Conservation (phyloP, 2,329 filamentous ascomycete genomes). For the Graphilbum ipis-grandicollis region DNA sequence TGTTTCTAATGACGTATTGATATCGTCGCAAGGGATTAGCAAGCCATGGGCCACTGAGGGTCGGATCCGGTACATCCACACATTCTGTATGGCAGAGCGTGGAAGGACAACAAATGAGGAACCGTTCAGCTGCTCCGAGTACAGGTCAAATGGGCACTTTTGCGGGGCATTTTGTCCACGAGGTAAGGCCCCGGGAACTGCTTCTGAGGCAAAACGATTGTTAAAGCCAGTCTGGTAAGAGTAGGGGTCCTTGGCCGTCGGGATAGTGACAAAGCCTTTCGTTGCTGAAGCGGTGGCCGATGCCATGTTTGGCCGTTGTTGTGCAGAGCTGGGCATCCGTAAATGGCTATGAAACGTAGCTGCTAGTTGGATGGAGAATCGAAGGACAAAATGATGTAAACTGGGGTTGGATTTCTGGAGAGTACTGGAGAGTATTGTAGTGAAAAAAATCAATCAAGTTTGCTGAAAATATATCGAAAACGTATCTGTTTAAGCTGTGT, state of each 20-base stretch:
- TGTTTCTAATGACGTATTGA: constrained; percentile 16
- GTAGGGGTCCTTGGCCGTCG: constrained; percentile 19
- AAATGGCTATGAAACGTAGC: too few relatives aligned
- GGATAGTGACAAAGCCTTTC: neutral
- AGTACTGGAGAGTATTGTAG: too few relatives aligned
- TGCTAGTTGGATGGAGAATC: too few relatives aligned
- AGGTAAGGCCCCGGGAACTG: constrained; percentile 26
- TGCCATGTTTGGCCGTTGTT: too few relatives aligned
- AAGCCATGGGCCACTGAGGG: constrained; percentile 16
- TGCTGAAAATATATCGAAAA: too few relatives aligned
- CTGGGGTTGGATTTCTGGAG: too few relatives aligned
- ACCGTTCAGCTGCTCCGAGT: constrained; percentile 31
- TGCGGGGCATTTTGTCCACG: constrained; percentile 26
- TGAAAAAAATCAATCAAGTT: too few relatives aligned
- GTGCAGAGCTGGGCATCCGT: too few relatives aligned
- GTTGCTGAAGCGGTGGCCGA: constrained; percentile 9
- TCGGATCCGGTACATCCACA: constrained; percentile 18
- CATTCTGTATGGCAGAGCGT: constrained; percentile 14
- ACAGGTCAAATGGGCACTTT: constrained; percentile 21
- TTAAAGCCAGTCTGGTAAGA: constrained; percentile 39
- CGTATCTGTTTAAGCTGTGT: too few relatives aligned
- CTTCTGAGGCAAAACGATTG: constrained; percentile 30
- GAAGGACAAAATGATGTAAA: too few relatives aligned
- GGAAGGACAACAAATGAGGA: constrained; percentile 16
- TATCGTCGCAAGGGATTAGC: neutral